phyloP scores from a whole-genome alignment of 805 yeast genomes.

The Starmerella floricola region DNA sequence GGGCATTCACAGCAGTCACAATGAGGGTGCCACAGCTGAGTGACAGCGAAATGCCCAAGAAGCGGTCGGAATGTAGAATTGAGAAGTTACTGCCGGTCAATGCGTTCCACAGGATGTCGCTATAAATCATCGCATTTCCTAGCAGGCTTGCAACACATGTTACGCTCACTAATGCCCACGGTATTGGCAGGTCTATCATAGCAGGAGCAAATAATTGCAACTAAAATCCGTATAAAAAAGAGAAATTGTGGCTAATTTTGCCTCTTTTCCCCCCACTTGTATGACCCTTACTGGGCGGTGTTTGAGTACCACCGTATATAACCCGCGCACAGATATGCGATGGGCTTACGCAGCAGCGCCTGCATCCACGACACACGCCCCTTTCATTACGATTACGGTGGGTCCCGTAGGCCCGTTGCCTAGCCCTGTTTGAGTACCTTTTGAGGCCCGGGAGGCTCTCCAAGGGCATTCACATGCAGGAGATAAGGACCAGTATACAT shows the following conservation, averaged over 20 bases:
- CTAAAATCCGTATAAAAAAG: not conserved
- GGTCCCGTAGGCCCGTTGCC: too few species aligned
- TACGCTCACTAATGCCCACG: conserved; percentile 33
- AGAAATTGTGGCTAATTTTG: not conserved
- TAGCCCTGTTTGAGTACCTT: too few species aligned
- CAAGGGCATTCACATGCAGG: too few species aligned
- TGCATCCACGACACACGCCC: too few species aligned
- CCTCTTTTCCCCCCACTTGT: not conserved
- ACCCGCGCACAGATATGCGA: too few species aligned
- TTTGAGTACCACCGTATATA: too few species aligned
- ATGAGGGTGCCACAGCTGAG: conserved; percentile 69
- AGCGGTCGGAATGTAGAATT: conserved; percentile 46
- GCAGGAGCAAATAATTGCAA: not conserved
- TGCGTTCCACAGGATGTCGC: conserved; percentile 42
- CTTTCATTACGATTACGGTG: too few species aligned
- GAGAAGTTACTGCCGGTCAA: conserved; percentile 42
- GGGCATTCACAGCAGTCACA: conserved; percentile 62
- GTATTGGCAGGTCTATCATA: not conserved
- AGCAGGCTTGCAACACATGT: conserved; percentile 58
- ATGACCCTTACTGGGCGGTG: too few species aligned
- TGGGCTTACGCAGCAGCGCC: too few species aligned
- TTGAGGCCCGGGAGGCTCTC: too few species aligned
- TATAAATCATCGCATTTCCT: conserved; percentile 57
- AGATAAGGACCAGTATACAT: too few species aligned
- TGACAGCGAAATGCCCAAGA: conserved; percentile 64